Percentiles rank a stretch among this genome's conserved stretches.
Conservation (phyloP, 2,329 filamentous ascomycete species). For the Chalara sp. region DNA sequence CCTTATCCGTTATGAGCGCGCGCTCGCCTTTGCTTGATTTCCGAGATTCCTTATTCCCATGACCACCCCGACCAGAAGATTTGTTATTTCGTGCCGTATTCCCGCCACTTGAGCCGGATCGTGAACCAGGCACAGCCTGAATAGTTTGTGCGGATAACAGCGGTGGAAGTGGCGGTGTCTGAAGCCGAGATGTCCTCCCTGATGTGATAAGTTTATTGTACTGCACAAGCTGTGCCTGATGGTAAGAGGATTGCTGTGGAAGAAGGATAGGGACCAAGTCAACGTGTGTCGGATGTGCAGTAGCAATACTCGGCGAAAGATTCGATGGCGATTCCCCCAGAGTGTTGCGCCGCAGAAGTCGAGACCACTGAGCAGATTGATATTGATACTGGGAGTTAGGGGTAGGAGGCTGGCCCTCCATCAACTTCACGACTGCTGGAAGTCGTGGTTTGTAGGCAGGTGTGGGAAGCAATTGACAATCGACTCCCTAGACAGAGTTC, state of each 20-base stretch:
- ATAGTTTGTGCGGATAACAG: constrained; percentile 48
- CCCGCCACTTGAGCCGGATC: constrained; percentile 47
- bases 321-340: constrained; percentile 17
- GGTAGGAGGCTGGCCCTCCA: constrained; percentile 27
- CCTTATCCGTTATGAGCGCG: constrained; percentile 54
- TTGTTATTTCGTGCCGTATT: constrained; percentile 26
- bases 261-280: constrained; percentile 51
- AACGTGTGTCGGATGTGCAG: constrained; percentile 34
- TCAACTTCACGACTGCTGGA: constrained; percentile 22
- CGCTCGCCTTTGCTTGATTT: constrained; percentile 53
- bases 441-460: constrained; percentile 11
- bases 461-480: not conserved
- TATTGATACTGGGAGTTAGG: constrained; percentile 29
- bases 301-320: constrained; percentile 19
- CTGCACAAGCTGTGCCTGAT: constrained; percentile 56
- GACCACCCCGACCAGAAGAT: constrained; percentile 42
- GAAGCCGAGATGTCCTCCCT: constrained; percentile 41
- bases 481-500: not conserved
- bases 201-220: constrained; percentile 61
- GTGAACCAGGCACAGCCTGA: constrained; percentile 41
- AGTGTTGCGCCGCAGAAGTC: constrained; percentile 28
- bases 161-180: constrained; percentile 48
- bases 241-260: constrained; percentile 51
- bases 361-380: constrained; percentile 28
- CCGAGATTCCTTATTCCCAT: constrained; percentile 56